A percentile compares a stretch with the other conserved stretches of the same genome.
phyloP scores from a whole-genome alignment of 345 rosid genomes.

The Gossypium anomalum region DNA sequence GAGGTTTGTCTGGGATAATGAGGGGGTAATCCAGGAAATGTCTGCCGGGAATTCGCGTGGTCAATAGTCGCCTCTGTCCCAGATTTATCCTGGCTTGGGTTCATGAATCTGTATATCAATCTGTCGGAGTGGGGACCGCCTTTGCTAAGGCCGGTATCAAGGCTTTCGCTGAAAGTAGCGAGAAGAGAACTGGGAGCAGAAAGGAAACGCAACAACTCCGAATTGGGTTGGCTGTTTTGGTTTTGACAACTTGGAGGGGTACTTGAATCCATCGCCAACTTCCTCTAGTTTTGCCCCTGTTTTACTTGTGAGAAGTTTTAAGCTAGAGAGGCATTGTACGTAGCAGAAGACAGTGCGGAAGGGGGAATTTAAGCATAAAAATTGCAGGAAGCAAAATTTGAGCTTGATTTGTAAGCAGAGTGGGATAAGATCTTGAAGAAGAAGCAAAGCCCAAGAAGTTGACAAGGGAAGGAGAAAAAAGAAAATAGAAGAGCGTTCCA shows the following conservation, averaged over 20 bases:
- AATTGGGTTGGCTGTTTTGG: constrained; percentile 45
- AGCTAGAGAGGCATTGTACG: constrained; percentile 22
- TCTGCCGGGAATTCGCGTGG: constrained; percentile 36
- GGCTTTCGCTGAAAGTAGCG: constrained; percentile 29
- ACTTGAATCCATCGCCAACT: constrained; percentile 55
- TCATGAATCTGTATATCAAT: constrained; percentile 22
- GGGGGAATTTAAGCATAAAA: constrained; percentile 35
- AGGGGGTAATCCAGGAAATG: constrained; percentile 63
- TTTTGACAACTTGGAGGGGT: constrained; percentile 29
- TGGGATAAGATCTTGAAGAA: constrained; percentile 69
- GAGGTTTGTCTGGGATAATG: constrained; percentile 65
- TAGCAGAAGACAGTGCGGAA: constrained; percentile 13
- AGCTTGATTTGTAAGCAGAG: constrained; percentile 66
- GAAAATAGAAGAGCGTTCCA: not conserved
- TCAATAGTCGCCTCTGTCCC: constrained; percentile 30
- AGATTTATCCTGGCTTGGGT: constrained; percentile 34
- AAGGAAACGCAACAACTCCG: constrained; percentile 75
- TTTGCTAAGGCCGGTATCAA: constrained; percentile 27
- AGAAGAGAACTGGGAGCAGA: constrained; percentile 72
- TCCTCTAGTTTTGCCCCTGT: constrained; percentile 8
- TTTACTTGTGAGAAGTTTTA: not conserved
- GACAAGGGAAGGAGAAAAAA: not conserved
- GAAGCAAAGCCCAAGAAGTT: constrained; percentile 38
- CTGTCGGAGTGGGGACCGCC: constrained; percentile 33
- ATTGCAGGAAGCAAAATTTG: constrained; percentile 25